A percentile compares a stretch with the other conserved stretches of the same genome.
Conservation (phyloP, 305 asterid genomes). For the Petunia hybrid region DNA sequence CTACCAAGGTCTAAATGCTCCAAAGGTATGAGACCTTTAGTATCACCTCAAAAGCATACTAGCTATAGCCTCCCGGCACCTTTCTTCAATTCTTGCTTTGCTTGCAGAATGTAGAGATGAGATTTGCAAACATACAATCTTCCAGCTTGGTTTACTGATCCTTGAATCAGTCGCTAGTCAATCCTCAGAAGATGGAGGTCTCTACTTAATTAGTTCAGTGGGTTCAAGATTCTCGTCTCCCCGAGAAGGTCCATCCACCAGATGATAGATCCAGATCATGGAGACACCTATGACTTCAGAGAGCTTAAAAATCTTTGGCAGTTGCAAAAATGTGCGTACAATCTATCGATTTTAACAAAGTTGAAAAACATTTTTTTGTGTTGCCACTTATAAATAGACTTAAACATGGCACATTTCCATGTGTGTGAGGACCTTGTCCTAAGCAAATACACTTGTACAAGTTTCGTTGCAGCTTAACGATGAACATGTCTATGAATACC, state of each 20-base stretch:
- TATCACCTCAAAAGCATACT: background rate
- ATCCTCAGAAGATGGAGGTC: conserved; percentile 70
- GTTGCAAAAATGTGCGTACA: conserved; percentile 81
- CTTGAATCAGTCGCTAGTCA: conserved; percentile 90
- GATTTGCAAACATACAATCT: conserved; percentile 60
- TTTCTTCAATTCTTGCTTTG: conserved; percentile 21
- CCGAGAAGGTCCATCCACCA: conserved; percentile 59
- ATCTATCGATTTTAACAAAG: conserved; percentile 31
- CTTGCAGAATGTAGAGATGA: conserved; percentile 59
- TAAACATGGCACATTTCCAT: too few species aligned
- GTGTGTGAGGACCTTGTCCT: too few species aligned
- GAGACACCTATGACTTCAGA: conserved; percentile 60
- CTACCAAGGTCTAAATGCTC: conserved; percentile 50
- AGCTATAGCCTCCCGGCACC: too few species aligned
- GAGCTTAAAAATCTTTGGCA: conserved; percentile 72
- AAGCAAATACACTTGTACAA: too few species aligned
- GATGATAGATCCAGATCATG: conserved; percentile 93
- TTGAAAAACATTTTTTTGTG: too few species aligned
- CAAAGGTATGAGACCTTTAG: conserved; percentile 51
- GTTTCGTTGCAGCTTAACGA: too few species aligned
- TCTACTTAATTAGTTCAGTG: conserved; percentile 60
- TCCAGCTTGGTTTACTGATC: conserved; percentile 83
- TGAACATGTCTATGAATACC: too few species aligned
- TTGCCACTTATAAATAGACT: too few species aligned
- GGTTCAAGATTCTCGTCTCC: conserved; percentile 64